Conservation (phyloP, 1,284 basidiomycete genomes). For the Ustilago xerochloae region DNA sequence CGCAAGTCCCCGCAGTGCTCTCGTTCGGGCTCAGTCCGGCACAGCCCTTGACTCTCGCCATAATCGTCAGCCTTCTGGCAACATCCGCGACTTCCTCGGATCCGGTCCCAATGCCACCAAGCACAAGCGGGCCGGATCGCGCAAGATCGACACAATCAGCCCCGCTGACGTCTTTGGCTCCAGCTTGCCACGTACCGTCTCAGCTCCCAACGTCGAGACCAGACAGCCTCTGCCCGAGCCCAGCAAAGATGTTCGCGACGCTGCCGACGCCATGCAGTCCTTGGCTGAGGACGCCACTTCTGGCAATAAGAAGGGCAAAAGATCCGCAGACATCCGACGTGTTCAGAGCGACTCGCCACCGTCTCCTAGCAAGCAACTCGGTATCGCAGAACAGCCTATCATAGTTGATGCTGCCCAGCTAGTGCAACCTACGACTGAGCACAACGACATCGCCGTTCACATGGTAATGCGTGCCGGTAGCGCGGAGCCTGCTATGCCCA, state of each 20-base stretch:
- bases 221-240: constrained; percentile 33
- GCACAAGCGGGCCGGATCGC: constrained; percentile 37
- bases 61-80: constrained; percentile 37
- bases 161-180: constrained; percentile 64
- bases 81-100: constrained; percentile 38
- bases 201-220: constrained; percentile 24
- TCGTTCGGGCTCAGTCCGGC: constrained; percentile 49
- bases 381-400: not conserved
- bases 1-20: constrained; percentile 43
- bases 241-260: constrained; percentile 31
- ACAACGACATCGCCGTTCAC: constrained; percentile 10
- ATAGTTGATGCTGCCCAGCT: not conserved
- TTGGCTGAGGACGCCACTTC: constrained; percentile 14
- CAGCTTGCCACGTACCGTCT: constrained; percentile 35
- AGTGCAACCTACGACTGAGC: constrained; percentile 12
- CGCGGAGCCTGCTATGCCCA: constrained; percentile 15
- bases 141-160: constrained; percentile 62
- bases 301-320: constrained; percentile 38
- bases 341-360: constrained; percentile 43
- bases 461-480: constrained; percentile 15
- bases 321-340: constrained; percentile 17
- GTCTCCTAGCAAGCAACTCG: constrained; percentile 31
- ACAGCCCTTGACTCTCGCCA: constrained; percentile 24
- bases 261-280: constrained; percentile 4
- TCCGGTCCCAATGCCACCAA: constrained; percentile 11